Base-by-base conservation (phyloP, 2,329 filamentous ascomycete species). In the Stemphylium lycopersici region DNA sequence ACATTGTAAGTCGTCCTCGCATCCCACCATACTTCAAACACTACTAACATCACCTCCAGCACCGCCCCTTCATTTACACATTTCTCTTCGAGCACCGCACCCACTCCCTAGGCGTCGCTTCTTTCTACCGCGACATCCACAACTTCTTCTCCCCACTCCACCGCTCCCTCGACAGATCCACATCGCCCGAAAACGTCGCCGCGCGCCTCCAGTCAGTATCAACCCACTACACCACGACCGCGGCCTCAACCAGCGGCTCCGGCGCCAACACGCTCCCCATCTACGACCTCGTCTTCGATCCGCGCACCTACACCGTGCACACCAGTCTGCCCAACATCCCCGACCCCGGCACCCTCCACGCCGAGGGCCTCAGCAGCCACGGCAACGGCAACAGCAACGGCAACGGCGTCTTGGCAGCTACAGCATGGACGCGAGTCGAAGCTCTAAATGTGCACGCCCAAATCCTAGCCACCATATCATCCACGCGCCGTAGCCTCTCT, bases 51-150 rank as follows among this genome's bases (percentile, higher is more conserved):
- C 1, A 6, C 20, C 3, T 13, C 3, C 29, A 76, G 72, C 79
- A 87, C 70, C 84, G 83, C 20, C 90, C 90, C 0, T 93, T 93
- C 73, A 83, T 93, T 42, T 93, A 90, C 70, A 84, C 87, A 1
- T 88, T 95, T 56, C 78, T 95, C 3, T 93, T 93, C 72, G 76
- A 83, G 42, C 77, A 83, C 37, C 80, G 80, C 41, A 87, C 88
- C 6, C 80, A 84, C 48, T 83, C 85, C 1, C 69, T 83, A 15
- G 70, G 65, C 32, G 71, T 79, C 6, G 63, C 75, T 2, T 67
- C 70, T 10, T 81, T 81, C 67, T 82, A 81, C 67, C 74, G 73
- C 44, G 76, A 80, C 50, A 65, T 86, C 3, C 81, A 85, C 58
- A 78, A 76, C 18, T 84, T 82, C 69, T 68, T 86, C 55, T 70